Base-by-base conservation (phyloP, 2,329 filamentous ascomycete species). In the Exophiala sideris region DNA sequence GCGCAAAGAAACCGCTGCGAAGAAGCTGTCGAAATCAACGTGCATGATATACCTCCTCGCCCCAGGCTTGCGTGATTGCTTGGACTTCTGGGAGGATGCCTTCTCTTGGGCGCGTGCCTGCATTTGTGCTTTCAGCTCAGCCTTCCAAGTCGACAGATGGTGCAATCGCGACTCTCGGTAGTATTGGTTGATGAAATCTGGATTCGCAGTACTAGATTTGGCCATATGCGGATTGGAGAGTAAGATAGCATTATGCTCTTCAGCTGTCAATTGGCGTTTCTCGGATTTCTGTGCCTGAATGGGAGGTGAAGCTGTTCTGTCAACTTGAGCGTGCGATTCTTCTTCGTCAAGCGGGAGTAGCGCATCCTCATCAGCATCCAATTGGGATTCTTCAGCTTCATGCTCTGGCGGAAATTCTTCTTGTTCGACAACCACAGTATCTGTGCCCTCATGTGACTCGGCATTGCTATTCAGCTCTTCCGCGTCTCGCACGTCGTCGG, bases 11-110 rank as follows among this genome's bases (percentile, higher is more conserved):
- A 99, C 89, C 0, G 95, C 89, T 55, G 91, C 96, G 71, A 99
- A 99, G 73, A 99, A 99, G 70, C 91, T 94, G 72, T 99, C 95
- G 69, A 99, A 99, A 67, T 99, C 94, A 29, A 99, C 90, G 65
- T 99, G 94, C 66, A 99, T 82, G 49, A 99, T 80, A 64, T 97
- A 99, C 47, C 88, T 77, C 56, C 91, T 80, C 2, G 84, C 73
- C 0, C 86, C 88, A 10, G 80, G 76, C 21, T 78, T 77, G 39
- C 78, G 77, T 64, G 85, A 80, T 53, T 74, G 74, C 76, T 62
- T 74, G 5, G 59, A 68, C 63, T 67, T 79, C 71, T 68, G 67
- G 16, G 69, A 73, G 32, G 65, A 77, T 50, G 56, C 76, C 65
- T 86, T 89, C 62, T 95, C 87, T 1, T 82, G 81, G 7, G 91